Conservation (phyloP, 2,329 filamentous ascomycete genomes). For the Sphaerulina musiva region DNA sequence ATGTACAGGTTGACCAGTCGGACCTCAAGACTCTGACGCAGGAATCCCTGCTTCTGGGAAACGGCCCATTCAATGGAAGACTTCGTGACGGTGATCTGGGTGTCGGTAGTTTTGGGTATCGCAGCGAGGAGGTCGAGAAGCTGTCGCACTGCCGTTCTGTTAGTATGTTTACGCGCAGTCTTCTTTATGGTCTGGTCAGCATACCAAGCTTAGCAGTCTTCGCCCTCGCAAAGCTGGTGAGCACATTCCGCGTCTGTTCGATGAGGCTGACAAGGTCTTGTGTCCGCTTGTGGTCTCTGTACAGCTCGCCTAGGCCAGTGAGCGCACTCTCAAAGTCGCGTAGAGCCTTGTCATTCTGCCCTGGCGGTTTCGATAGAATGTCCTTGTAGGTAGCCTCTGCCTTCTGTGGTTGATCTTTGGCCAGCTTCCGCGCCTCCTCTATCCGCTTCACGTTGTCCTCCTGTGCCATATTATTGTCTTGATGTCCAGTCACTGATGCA, state of each 20-base stretch:
- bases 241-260: constrained; percentile 78
- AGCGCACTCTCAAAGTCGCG: constrained; percentile 88
- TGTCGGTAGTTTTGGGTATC: constrained; percentile 91
- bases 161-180: background rate
- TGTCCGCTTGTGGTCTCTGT: constrained; percentile 76
- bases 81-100: constrained; percentile 90
- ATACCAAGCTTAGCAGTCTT: constrained; percentile 97
- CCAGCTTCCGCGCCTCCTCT: constrained; percentile 80
- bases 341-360: constrained; percentile 72
- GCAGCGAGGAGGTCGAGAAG: constrained; percentile 90
- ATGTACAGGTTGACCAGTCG: constrained; percentile 91
- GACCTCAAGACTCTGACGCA: constrained; percentile 96
- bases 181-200: constrained; percentile 26
- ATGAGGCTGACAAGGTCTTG: constrained; percentile 85
- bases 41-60: constrained; percentile 86
- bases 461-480: constrained; percentile 40
- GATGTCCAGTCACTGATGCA: background rate
- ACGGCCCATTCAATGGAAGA: constrained; percentile 99
- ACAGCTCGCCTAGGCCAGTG: constrained; percentile 83
- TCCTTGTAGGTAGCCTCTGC: constrained; percentile 85
- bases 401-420: constrained; percentile 72
- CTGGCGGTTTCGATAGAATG: constrained; percentile 80
- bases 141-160: constrained; percentile 61
- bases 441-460: constrained; percentile 58
- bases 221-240: constrained; percentile 95